Percentiles rank a stretch among this genome's conserved stretches.
Conservation (phyloP, 1,139 yeast species). For the Blastobotrys indianensis region DNA sequence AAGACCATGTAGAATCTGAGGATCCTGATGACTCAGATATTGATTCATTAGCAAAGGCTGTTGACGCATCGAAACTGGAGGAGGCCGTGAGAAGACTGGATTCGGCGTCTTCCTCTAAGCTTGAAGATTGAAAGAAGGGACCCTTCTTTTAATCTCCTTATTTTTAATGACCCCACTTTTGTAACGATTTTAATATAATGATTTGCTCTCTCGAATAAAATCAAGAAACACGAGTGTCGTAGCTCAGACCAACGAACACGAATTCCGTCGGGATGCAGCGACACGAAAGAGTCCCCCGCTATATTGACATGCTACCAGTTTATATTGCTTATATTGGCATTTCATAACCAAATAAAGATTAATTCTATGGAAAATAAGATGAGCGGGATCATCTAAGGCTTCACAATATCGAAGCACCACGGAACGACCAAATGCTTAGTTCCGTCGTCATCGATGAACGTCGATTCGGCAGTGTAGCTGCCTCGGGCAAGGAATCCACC, state of each 20-base stretch:
- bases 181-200: neutral
- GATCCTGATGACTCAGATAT: too few relatives aligned
- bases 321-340: neutral
- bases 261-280: too few relatives aligned
- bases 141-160: neutral
- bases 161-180: neutral
- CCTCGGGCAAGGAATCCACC: slow-evolving; percentile 87
- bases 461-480: slow-evolving; percentile 70
- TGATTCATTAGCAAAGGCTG: too few relatives aligned
- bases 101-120: neutral
- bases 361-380: neutral
- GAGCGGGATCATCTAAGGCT: slow-evolving; percentile 2
- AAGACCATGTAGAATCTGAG: slow-evolving; percentile 22
- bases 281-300: too few relatives aligned
- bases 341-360: neutral
- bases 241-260: too few relatives aligned
- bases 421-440: slow-evolving; percentile 67
- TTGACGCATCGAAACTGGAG: neutral
- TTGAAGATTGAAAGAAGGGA: neutral
- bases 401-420: slow-evolving; percentile 71
- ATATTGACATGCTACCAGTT: too few relatives aligned
- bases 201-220: too few relatives aligned
- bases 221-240: too few relatives aligned
- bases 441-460: slow-evolving; percentile 85
- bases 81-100: neutral